A percentile compares a stretch with the other conserved stretches of the same genome.
These are phyloP conservation scores for Cercophora sp. DNA, from an alignment of 495 filamentous ascomycete species.

Conservation along the genomic window DNA sequence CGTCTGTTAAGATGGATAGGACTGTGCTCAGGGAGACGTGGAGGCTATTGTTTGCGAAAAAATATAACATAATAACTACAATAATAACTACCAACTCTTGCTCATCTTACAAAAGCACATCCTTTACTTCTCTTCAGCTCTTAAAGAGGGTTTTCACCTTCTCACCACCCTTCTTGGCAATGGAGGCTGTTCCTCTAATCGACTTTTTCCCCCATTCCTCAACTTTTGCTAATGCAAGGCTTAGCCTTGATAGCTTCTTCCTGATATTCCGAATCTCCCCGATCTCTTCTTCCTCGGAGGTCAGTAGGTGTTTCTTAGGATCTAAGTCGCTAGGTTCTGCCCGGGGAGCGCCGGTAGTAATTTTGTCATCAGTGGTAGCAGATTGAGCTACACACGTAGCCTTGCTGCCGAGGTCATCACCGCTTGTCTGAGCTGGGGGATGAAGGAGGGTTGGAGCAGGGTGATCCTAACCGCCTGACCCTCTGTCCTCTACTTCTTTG, in stretches of 20 bases:
- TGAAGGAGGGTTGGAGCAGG: background rate
- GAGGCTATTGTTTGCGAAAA: too few species aligned
- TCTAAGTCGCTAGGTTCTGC: background rate
- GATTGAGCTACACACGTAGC: background rate
- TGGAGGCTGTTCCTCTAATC: background rate
- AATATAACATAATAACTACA: too few species aligned
- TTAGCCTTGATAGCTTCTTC: background rate
- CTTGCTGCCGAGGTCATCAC: background rate
- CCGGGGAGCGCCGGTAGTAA: background rate
- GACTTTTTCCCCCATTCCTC: slow-evolving; percentile 3
- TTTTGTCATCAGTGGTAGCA: background rate
- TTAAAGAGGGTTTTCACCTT: too few species aligned
- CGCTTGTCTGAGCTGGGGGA: background rate
- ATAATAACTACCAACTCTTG: too few species aligned
- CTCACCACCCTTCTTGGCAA: background rate
- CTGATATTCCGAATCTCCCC: background rate
- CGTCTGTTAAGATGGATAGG: too few species aligned
- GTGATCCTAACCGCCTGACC: background rate
- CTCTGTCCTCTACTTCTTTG: background rate
- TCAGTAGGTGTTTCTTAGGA: background rate
- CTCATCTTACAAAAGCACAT: too few species aligned
- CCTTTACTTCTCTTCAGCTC: too few species aligned
- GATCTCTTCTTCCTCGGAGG: slow-evolving; percentile 1
- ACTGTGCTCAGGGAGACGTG: too few species aligned
- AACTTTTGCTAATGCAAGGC: background rate